phyloP scores from a whole-genome alignment of 345 rosid species.

The Aquilaria malaccensis region DNA sequence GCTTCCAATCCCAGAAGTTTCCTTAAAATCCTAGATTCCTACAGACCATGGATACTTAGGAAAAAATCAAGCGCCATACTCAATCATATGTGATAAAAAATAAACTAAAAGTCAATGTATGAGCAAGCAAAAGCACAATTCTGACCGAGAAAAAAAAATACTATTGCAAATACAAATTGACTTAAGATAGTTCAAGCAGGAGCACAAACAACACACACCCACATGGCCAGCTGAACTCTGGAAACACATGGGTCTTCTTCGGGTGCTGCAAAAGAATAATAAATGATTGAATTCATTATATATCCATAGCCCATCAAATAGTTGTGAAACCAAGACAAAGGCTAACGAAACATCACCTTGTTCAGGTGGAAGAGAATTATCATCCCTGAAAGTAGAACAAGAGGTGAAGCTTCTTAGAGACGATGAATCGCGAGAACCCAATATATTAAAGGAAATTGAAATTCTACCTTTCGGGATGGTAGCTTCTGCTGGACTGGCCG shows the following conservation, averaged over 20 bases:
- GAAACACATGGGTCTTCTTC: slow-evolving; percentile 49
- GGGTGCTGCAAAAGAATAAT: slow-evolving; percentile 27
- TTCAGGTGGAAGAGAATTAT: slow-evolving; percentile 47
- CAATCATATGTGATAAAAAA: too few species aligned
- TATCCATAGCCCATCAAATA: not conserved
- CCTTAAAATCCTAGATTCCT: too few species aligned
- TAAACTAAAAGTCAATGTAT: not conserved
- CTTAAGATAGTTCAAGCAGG: too few species aligned
- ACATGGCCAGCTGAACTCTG: slow-evolving; percentile 83
- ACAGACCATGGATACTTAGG: too few species aligned
- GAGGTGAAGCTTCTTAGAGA: not conserved
- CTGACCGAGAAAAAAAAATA: not conserved
- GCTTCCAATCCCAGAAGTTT: not conserved
- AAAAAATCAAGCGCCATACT: too few species aligned
- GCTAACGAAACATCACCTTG: slow-evolving; percentile 25
- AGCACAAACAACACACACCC: slow-evolving; percentile 49
- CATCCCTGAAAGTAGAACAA: slow-evolving; percentile 34
- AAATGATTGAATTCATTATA: not conserved
- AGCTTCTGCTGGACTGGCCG: slow-evolving; percentile 41
- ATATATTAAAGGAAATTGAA: slow-evolving; percentile 2
- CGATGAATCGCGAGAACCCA: not conserved
- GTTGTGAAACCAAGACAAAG: not conserved
- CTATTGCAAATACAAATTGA: not conserved
- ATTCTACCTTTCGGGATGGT: slow-evolving; percentile 28
- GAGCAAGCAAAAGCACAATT: not conserved